phyloP scores from a whole-genome alignment of 1,284 basidiomycete genomes.

The Lentinula novae-zelandiae region DNA sequence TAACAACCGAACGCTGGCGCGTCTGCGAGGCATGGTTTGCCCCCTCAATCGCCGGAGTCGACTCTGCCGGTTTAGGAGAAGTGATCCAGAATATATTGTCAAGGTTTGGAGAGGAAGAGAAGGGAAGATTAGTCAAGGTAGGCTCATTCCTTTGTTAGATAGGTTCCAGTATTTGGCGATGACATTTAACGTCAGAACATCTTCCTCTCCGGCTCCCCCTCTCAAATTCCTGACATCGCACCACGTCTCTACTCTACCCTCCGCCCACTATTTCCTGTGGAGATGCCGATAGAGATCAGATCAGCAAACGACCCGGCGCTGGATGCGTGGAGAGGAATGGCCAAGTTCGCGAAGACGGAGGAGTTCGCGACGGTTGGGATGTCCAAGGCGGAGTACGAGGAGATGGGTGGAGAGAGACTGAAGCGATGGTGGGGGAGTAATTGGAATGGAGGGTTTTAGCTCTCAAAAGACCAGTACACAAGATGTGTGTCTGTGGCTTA shows the following conservation, averaged over 20 bases:
- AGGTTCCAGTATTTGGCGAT: neutral
- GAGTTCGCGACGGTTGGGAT: slow-evolving; percentile 39
- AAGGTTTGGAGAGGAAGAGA: slow-evolving; percentile 71
- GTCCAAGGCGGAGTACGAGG: slow-evolving; percentile 84
- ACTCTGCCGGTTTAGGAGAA: slow-evolving; percentile 92
- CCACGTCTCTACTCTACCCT: slow-evolving; percentile 69
- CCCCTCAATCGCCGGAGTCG: slow-evolving; percentile 90
- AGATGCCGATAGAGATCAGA: slow-evolving; percentile 62
- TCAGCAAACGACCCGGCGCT: slow-evolving; percentile 63
- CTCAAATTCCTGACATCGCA: slow-evolving; percentile 70
- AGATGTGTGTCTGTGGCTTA: too few relatives aligned
- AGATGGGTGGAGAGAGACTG: slow-evolving; percentile 83
- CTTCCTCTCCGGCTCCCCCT: slow-evolving; percentile 86
- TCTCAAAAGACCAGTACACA: too few relatives aligned
- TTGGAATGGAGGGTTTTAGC: slow-evolving; percentile 49
- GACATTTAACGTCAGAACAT: slow-evolving; percentile 58
- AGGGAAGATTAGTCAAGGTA: slow-evolving; percentile 57
- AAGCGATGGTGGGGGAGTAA: slow-evolving; percentile 83
- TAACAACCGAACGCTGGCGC: slow-evolving; percentile 92
- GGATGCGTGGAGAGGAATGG: slow-evolving; percentile 95
- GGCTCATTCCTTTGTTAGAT: slow-evolving; percentile 4
- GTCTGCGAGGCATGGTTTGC: slow-evolving; percentile 95
- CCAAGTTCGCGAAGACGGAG: slow-evolving; percentile 66
- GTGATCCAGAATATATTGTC: slow-evolving; percentile 84
- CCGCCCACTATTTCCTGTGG: slow-evolving; percentile 79